Conservation (phyloP, 345 rosid species). For the Isatis tinctoria region DNA sequence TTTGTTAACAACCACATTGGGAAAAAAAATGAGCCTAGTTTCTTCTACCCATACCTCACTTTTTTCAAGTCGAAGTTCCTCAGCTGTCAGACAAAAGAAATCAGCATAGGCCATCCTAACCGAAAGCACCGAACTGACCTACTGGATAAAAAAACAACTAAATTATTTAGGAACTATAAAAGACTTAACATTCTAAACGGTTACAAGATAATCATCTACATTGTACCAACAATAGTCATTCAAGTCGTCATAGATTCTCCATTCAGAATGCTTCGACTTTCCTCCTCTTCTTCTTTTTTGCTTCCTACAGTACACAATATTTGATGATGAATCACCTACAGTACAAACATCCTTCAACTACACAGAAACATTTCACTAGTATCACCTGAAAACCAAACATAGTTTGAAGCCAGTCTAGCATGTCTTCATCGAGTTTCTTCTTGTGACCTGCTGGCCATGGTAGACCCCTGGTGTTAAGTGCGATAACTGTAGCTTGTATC, state of each 20-base stretch:
- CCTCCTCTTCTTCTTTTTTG: constrained; percentile 59
- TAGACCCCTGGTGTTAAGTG: constrained; percentile 43
- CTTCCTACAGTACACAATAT: constrained; percentile 42
- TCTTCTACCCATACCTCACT: constrained; percentile 39
- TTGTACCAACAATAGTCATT: constrained; percentile 67
- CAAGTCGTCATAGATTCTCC: constrained; percentile 71
- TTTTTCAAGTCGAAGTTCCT: constrained; percentile 29
- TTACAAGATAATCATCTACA: constrained; percentile 1
- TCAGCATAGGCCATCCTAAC: constrained; percentile 76
- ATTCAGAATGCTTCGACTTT: constrained; percentile 65
- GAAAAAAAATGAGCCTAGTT: background rate
- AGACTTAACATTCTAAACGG: background rate
- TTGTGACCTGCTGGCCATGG: constrained; percentile 45
- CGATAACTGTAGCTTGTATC: constrained; percentile 39
- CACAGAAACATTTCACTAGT: background rate
- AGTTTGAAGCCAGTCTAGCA: constrained; percentile 59
- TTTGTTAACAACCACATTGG: background rate
- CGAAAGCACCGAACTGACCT: constrained; percentile 75
- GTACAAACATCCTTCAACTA: too few relatives aligned
- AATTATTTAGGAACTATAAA: background rate
- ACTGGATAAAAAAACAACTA: background rate
- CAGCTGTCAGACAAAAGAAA: constrained; percentile 53
- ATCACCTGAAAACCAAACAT: constrained; percentile 73
- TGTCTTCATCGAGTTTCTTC: constrained; percentile 46
- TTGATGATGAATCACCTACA: background rate